Conservation (phyloP, 495 filamentous ascomycete species). For the Aspergillus incahuasiensis region DNA sequence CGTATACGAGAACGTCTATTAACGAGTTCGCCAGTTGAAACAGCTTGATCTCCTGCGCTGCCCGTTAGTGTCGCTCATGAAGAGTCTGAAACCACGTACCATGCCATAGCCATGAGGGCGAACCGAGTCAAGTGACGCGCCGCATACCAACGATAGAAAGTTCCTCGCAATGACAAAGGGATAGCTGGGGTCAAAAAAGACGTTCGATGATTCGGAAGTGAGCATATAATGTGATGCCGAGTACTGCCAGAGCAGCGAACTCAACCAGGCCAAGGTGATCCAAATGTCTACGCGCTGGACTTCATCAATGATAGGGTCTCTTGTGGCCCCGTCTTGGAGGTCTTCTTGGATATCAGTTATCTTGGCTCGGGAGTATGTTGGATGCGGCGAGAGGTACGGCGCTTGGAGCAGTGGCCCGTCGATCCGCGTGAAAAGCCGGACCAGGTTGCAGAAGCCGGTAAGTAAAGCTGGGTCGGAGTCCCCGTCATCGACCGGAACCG, state of each 20-base stretch:
- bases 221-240: constrained; percentile 11
- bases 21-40: constrained; percentile 8
- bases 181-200: constrained; percentile 3
- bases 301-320: constrained; percentile 8
- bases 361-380: constrained; percentile 6
- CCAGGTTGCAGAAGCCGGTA: constrained; percentile 5
- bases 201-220: not conserved
- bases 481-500: constrained; percentile 3
- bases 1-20: constrained; percentile 10
- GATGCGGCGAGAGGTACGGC: not conserved
- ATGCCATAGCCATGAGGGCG: constrained; percentile 12
- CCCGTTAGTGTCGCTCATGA: not conserved
- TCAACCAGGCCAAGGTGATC: constrained; percentile 9
- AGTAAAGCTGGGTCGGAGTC: constrained; percentile 2
- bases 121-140: constrained; percentile 9
- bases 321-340: constrained; percentile 5
- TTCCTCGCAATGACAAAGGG: constrained; percentile 5
- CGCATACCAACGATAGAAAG: constrained; percentile 6
- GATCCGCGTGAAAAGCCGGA: constrained; percentile 11
- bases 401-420: constrained; percentile 9
- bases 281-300: constrained; percentile 12
- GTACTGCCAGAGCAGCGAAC: constrained; percentile 11
- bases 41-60: constrained; percentile 7
- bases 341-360: constrained; percentile 8
- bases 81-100: not conserved